Percentiles rank a stretch among this genome's conserved stretches.
phyloP scores from a whole-genome alignment of 306 rosid genomes.

The Echinosophora koreensis region DNA sequence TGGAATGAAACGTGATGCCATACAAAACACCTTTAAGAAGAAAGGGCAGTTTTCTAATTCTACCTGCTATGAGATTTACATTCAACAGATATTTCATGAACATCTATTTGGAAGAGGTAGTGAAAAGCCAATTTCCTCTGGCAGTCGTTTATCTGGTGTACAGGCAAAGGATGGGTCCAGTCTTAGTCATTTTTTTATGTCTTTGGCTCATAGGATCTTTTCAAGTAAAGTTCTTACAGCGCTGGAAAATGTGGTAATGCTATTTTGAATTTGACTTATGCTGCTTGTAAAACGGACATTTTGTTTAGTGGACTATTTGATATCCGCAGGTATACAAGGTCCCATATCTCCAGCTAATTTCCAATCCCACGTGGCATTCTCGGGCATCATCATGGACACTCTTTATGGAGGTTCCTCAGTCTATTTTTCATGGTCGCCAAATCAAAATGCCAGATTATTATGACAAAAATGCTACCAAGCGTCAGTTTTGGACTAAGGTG shows the following conservation, averaged over 20 bases:
- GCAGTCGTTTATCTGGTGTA: constrained; percentile 56
- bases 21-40: constrained; percentile 54
- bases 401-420: constrained; percentile 74
- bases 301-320: constrained; percentile 35
- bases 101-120: constrained; percentile 73
- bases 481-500: constrained; percentile 83
- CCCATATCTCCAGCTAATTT: constrained; percentile 76
- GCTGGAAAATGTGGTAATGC: constrained; percentile 86
- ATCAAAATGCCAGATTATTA: constrained; percentile 52
- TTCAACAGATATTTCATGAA: constrained; percentile 86
- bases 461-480: constrained; percentile 57
- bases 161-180: constrained; percentile 72
- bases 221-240: constrained; percentile 81
- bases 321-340: constrained; percentile 73
- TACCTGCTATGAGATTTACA: constrained; percentile 78
- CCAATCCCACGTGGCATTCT: constrained; percentile 93
- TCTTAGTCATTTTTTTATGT: constrained; percentile 88
- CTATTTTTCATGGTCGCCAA: constrained; percentile 65
- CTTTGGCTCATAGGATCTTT: constrained; percentile 85
- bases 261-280: constrained; percentile 37
- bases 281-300: constrained; percentile 40
- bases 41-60: constrained; percentile 65
- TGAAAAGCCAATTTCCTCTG: constrained; percentile 58
- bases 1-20: constrained; percentile 66
- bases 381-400: constrained; percentile 91